A percentile compares a stretch with the other conserved stretches of the same genome.
phyloP scores from a whole-genome alignment of 176 grass and related monocot genomes.

The Luzula sylvatica region DNA sequence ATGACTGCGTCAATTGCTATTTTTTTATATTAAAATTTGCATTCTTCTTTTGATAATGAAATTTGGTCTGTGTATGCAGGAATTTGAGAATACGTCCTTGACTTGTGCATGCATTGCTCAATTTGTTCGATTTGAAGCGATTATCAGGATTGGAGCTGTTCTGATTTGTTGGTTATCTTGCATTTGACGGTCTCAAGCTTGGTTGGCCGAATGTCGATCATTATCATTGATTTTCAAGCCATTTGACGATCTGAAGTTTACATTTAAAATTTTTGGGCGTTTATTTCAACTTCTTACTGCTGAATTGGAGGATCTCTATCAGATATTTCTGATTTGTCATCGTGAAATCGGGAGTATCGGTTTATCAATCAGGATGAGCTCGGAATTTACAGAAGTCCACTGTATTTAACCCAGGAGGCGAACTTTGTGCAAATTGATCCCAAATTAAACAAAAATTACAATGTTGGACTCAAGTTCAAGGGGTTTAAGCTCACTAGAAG shows the following conservation, averaged over 20 bases:
- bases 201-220: conserved; percentile 7
- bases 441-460: too few species aligned
- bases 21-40: not conserved
- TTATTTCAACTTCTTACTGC: not conserved
- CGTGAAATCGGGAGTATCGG: not conserved
- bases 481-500: conserved; percentile 69
- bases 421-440: not conserved
- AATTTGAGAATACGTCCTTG: conserved; percentile 8
- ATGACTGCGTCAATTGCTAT: conserved; percentile 14
- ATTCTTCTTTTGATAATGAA: not conserved
- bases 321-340: too few species aligned
- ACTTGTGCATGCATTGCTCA: conserved; percentile 18
- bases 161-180: too few species aligned
- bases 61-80: not conserved
- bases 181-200: conserved; percentile 10
- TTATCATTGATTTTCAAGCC: conserved; percentile 27
- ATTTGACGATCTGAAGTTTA: conserved; percentile 20
- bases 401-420: not conserved
- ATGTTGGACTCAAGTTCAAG: conserved; percentile 33
- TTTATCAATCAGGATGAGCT: conserved; percentile 1
- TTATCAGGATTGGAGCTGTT: too few species aligned
- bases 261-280: conserved; percentile 13
- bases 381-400: too few species aligned
- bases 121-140: not conserved
- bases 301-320: conserved; percentile 3